Percentiles rank a stretch among this genome's conserved stretches.
These are phyloP conservation scores for Gnaphalium uliginosum DNA, from an alignment of 129 eudicot genomes.

Conservation along the genomic window DNA sequence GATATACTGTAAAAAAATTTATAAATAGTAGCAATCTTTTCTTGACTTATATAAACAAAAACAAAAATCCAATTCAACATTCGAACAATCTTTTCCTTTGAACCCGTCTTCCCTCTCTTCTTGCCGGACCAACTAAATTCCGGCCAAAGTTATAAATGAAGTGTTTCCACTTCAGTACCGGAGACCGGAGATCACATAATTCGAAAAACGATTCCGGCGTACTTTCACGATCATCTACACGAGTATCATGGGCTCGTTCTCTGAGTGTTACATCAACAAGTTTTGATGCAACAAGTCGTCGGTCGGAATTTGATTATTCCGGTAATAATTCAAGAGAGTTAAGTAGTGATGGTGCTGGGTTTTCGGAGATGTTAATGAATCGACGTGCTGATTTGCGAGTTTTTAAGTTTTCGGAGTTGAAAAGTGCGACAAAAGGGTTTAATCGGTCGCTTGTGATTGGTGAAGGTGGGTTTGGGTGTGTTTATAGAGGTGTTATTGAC, in stretches of 20 bases:
- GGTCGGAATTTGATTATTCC: conserved; percentile 58
- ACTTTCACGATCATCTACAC: conserved; percentile 49
- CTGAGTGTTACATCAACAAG: conserved; percentile 65
- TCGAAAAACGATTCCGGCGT: conserved; percentile 33
- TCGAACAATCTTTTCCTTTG: conserved; percentile 33
- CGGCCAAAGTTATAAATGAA: conserved; percentile 44
- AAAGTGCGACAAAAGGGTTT: conserved; percentile 71
- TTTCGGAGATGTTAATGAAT: conserved; percentile 49
- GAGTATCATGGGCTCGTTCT: conserved; percentile 79
- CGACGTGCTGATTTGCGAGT: conserved; percentile 66
- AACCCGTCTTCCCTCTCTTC: conserved; percentile 33
- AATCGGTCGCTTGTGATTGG: conserved; percentile 64
- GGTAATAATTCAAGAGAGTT: conserved; percentile 38
- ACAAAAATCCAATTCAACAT: conserved; percentile 19
- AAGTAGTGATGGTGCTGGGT: conserved; percentile 38
- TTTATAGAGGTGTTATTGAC: conserved; percentile 57
- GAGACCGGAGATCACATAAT: conserved; percentile 28
- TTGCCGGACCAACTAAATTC: neutral
- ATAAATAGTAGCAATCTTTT: conserved; percentile 15
- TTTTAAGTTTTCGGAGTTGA: conserved; percentile 65
- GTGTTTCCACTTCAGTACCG: conserved; percentile 73
- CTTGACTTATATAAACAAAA: conserved; percentile 28
- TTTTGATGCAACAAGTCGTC: conserved; percentile 46
- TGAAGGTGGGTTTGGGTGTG: conserved; percentile 93
- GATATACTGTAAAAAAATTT: too few species aligned